phyloP scores from a whole-genome alignment of 345 rosid species.

The Turritis glabra region DNA sequence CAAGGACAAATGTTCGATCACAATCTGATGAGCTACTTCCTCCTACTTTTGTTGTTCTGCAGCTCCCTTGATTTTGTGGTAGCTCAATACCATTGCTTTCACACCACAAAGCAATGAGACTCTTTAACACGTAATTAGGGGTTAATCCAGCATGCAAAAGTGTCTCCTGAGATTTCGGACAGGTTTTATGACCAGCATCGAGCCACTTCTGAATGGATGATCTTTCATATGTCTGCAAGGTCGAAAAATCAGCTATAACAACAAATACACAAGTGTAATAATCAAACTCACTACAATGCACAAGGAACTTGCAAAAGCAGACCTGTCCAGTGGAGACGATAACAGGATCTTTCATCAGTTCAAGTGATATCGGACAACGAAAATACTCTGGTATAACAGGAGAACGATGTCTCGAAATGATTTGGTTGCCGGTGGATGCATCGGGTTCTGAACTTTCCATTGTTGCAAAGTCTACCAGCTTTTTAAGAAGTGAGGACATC shows the following conservation, averaged over 20 bases:
- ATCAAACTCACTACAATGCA: conserved; percentile 11
- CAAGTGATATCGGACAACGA: conserved; percentile 97
- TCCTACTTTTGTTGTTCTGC: conserved; percentile 49
- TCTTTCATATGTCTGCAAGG: conserved; percentile 92
- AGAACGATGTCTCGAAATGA: conserved; percentile 66
- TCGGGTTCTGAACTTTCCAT: conserved; percentile 59
- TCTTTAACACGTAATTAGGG: conserved; percentile 89
- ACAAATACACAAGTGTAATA: not conserved
- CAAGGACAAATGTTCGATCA: conserved; percentile 66
- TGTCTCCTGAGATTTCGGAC: conserved; percentile 98
- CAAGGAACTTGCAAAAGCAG: conserved; percentile 15
- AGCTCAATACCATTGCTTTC: conserved; percentile 93
- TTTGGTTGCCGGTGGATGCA: conserved; percentile 48
- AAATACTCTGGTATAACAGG: conserved; percentile 98
- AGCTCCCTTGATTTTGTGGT: conserved; percentile 72
- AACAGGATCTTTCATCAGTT: conserved; percentile 97
- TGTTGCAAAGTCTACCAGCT: conserved; percentile 60
- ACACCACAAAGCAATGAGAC: conserved; percentile 93
- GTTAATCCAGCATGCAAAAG: conserved; percentile 82
- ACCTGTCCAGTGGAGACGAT: conserved; percentile 99
- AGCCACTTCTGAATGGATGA: conserved; percentile 96
- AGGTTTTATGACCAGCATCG: conserved; percentile 92
- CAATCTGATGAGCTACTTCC: conserved; percentile 77
- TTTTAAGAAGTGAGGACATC: conserved; percentile 68
- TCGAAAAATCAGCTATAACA: conserved; percentile 23